phyloP scores from a whole-genome alignment of 2,329 filamentous ascomycete species.

The Calonectria ilicicola region DNA sequence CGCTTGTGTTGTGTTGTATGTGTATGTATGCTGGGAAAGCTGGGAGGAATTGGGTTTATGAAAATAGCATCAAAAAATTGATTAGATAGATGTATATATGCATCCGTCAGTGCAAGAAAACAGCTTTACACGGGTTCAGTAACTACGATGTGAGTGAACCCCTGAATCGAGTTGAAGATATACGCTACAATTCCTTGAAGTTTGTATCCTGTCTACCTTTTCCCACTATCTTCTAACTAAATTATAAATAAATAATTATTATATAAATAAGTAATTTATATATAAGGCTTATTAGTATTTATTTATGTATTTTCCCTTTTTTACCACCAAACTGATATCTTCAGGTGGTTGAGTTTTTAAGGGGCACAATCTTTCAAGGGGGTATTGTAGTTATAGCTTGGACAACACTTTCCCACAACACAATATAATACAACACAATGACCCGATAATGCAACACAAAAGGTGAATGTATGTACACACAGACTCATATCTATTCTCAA shows the following conservation, averaged over 20 bases:
- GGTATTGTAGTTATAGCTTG: too few relatives aligned
- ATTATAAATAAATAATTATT: too few relatives aligned
- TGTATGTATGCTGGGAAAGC: neutral
- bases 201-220: too few relatives aligned
- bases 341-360: too few relatives aligned
- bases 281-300: too few relatives aligned
- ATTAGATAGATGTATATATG: neutral
- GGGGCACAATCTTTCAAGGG: too few relatives aligned
- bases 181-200: too few relatives aligned
- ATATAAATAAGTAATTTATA: too few relatives aligned
- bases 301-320: too few relatives aligned
- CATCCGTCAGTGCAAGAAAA: neutral
- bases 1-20: neutral
- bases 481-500: slow-evolving; percentile 37
- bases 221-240: too few relatives aligned
- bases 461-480: slow-evolving; percentile 25
- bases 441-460: neutral
- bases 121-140: neutral
- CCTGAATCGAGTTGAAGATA: neutral
- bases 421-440: neutral
- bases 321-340: too few relatives aligned
- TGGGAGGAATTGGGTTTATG: neutral
- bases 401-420: neutral
- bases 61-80: slow-evolving; percentile 5
- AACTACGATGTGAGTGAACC: too few relatives aligned